A percentile compares a stretch with the other conserved stretches of the same genome.
Evolutionary conservation across 176 grass and related monocot species (phyloP).

Genomic region (Pharus latifolius): DNA sequence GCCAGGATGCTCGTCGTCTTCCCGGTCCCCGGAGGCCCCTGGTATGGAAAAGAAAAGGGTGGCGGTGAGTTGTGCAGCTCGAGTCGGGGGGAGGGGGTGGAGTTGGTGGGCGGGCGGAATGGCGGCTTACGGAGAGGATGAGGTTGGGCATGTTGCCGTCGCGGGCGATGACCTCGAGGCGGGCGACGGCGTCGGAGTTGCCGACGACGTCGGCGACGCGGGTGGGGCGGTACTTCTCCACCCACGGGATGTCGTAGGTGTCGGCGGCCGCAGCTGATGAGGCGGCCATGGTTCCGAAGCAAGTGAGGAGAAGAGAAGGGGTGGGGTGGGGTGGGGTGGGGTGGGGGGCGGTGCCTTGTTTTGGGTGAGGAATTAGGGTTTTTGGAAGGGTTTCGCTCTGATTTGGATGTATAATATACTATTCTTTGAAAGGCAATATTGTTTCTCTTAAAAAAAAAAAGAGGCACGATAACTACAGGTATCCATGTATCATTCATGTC

Average conservation of each 20-base stretch:
- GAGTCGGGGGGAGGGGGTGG: background rate
- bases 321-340: background rate
- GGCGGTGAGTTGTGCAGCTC: background rate
- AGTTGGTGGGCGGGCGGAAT: constrained; percentile 20
- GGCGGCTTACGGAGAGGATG: constrained; percentile 78
- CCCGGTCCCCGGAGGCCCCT: constrained; percentile 93
- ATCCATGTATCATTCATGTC: too few species aligned
- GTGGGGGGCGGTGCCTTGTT: background rate
- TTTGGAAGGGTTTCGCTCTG: too few species aligned
- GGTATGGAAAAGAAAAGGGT: background rate
- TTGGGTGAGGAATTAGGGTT: too few species aligned
- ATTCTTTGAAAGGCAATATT: too few species aligned
- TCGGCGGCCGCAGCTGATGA: constrained; percentile 13
- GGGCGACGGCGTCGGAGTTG: constrained; percentile 76
- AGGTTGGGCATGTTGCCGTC: constrained; percentile 97
- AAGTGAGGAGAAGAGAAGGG: too few species aligned
- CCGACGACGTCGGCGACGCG: constrained; percentile 76
- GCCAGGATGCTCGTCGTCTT: constrained; percentile 98
- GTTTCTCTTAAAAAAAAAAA: too few species aligned
- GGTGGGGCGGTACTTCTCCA: constrained; percentile 92
- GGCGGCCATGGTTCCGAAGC: constrained; percentile 58
- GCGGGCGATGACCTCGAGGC: constrained; percentile 79
- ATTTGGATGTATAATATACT: too few species aligned
- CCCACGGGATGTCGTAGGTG: constrained; percentile 74
- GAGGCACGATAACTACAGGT: too few species aligned